Percentiles rank a stretch among this genome's conserved stretches.
phyloP scores from a whole-genome alignment of 202 grass and related monocot genomes.

The Setaria italica region DNA sequence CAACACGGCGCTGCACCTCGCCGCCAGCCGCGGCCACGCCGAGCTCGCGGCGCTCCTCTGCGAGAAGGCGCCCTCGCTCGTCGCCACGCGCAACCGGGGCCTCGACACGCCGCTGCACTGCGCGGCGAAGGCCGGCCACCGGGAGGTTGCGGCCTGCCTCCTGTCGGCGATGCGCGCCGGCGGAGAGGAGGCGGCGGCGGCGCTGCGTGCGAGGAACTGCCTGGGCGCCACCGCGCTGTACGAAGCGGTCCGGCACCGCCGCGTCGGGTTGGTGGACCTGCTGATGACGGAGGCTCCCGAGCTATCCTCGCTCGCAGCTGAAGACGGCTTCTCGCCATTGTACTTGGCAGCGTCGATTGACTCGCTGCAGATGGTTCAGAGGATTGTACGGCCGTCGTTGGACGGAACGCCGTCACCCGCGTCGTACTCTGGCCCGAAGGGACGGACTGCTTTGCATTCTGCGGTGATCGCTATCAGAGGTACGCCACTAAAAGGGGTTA shows the following conservation, averaged over 20 bases:
- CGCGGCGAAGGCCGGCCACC: constrained; percentile 36
- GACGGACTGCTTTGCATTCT: constrained; percentile 33
- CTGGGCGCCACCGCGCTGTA: not conserved
- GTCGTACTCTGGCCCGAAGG: constrained; percentile 9
- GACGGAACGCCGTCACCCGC: constrained; percentile 9
- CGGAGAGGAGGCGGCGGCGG: not conserved
- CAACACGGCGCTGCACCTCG: constrained; percentile 52
- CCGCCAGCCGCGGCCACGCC: constrained; percentile 17
- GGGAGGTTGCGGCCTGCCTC: not conserved
- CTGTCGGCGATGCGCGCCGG: not conserved
- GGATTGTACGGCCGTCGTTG: not conserved
- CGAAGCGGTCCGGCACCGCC: not conserved
- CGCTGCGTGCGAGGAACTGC: not conserved
- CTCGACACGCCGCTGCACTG: constrained; percentile 56
- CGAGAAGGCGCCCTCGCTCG: not conserved
- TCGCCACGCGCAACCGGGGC: constrained; percentile 25
- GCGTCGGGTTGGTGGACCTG: not conserved
- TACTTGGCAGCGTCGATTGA: not conserved
- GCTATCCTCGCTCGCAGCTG: not conserved
- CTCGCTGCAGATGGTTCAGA: not conserved
- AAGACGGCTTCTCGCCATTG: not conserved
- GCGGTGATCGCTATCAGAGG: not conserved
- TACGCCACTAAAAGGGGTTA: not conserved
- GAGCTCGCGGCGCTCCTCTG: not conserved
- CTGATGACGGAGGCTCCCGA: not conserved